Evolutionary conservation across 2,329 filamentous ascomycete species (phyloP), one percentile per base, ranked within the genome.

Genomic region (Fusarium sp.): DNA sequence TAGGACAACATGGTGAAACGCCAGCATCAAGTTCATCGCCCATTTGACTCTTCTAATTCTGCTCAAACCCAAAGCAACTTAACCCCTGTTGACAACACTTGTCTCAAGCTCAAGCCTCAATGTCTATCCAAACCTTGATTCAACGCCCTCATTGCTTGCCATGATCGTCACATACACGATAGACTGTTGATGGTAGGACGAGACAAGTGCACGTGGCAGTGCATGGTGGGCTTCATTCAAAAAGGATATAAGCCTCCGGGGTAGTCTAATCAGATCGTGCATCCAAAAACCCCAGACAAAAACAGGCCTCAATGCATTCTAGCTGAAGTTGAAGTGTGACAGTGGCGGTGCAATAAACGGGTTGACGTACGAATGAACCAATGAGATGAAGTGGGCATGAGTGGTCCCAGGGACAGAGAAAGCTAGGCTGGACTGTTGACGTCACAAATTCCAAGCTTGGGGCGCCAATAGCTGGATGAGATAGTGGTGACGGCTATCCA

Each of bases 371-470:
- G 11, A 30, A 5, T 18, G 1, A 12, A 1, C 68, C 68, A 70
- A 70, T 70, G 37, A 71, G 12, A 53, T 7, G 8, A 7, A 3
- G 4, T 37, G 25, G 46, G 64, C 47, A 71, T 70, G 68, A 70
- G 44, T 41, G 29, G 29, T 65, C 57, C 58, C 58, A 71, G 67
- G 57, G 58, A 57, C 58, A 41, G 53, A 34, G 3, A 32, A 27
- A 59, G 59, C 55, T 68, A 65, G 59, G 62, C 32, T n/a, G 7
- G 10, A 45, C 7, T 45, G n/a, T 53, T 70, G 68, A 70, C 68
- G 68, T 70, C 68, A 70, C 61, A 34, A 52, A 53, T 40, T 18
- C 42, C 34, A 30, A 47, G 49, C 57, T 62, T 44, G 27, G 16
- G 52, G 41, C 46, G 60, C 25, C 25, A 52, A 64, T 60, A 53